Percentiles rank a stretch among this genome's conserved stretches.
Conservation (phyloP, 2,329 filamentous ascomycete species). For the Teratosphaeria destructans region DNA sequence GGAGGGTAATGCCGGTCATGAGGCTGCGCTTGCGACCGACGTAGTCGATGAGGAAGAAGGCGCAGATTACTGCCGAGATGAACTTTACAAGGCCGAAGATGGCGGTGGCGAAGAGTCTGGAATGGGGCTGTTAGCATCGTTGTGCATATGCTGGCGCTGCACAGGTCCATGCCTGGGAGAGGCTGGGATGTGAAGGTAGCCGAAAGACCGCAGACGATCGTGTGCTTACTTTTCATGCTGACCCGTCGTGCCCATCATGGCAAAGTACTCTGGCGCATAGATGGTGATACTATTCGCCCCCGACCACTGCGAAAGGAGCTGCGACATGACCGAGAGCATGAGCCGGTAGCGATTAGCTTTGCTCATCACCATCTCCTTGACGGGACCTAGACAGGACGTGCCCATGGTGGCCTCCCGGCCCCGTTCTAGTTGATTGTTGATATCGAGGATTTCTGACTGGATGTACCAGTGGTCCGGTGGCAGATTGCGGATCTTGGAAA, state of each 20-base stretch:
- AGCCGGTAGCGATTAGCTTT: conserved; percentile 64
- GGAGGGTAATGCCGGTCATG: conserved; percentile 33
- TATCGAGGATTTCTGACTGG: conserved; percentile 47
- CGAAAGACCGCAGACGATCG: not conserved
- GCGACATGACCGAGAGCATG: conserved; percentile 56
- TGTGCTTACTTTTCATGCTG: conserved; percentile 45
- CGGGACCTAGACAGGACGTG: conserved; percentile 50
- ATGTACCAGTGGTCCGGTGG: conserved; percentile 22
- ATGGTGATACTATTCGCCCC: conserved; percentile 62
- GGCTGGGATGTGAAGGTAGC: not conserved
- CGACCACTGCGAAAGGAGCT: conserved; percentile 60
- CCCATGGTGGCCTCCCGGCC: conserved; percentile 63
- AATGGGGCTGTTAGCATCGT: not conserved
- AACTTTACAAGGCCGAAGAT: conserved; percentile 71
- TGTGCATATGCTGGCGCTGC: not conserved
- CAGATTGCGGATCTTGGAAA: conserved; percentile 21
- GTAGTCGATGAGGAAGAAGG: conserved; percentile 68
- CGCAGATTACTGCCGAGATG: conserved; percentile 54
- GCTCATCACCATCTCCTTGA: conserved; percentile 59
- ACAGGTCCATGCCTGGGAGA: not conserved
- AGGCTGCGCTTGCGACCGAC: conserved; percentile 59
- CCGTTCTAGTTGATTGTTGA: conserved; percentile 55
- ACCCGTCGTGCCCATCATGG: conserved; percentile 58
- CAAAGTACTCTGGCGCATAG: conserved; percentile 65
- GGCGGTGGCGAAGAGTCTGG: conserved; percentile 54